Base-by-base conservation (phyloP, 768 basidiomycete species). In the Podaxis sp. region DNA sequence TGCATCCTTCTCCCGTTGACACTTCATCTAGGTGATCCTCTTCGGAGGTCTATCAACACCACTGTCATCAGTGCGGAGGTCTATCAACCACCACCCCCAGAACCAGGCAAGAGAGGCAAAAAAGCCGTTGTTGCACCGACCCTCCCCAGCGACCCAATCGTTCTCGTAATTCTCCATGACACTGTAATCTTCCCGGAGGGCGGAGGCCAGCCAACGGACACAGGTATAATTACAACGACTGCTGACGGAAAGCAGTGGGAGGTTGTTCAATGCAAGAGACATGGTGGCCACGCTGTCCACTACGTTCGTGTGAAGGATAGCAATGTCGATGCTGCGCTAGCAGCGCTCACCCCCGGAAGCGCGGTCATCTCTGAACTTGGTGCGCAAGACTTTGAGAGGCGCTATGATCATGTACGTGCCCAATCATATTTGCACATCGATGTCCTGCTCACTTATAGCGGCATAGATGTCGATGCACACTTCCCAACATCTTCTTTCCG, bases 111-210 rank as follows among this genome's bases (percentile, higher is more conserved):
- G 58, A 61, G 73, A 9, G 63, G 62, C 22, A 85, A 84, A 71
- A 89, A 87, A 70, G 77, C 83, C n/a, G 81, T 84, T 12, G 70
- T 80, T 15, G 70, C 82, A 26, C 80, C 84, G 15, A 70, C 74
- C n/a, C 69, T 81, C 51, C 74, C 76, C 0, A 74, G 74, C 24
- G 77, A 71, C 39, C 80, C 86, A 2, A 73, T 87, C 17, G 80
- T 90, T 52, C 87, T 91, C 68, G 76, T 93, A 7, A 79, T 87
- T 56, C 75, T 92, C 51, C 86, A 89, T 57, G 92, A 93, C 70
- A 92, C 90, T 0, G 81, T 90, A 12, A 82, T 92, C 52, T 93
- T 93, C 71, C 92, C 92, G 0, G 91, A 93, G 73, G 92, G 90
- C 8, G 82, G 92, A 11, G 93, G 93, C 0, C 92, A 94, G 66